Evolutionary conservation across 2,329 filamentous ascomycete species (phyloP).

Genomic region (Didymella pomorum): DNA sequence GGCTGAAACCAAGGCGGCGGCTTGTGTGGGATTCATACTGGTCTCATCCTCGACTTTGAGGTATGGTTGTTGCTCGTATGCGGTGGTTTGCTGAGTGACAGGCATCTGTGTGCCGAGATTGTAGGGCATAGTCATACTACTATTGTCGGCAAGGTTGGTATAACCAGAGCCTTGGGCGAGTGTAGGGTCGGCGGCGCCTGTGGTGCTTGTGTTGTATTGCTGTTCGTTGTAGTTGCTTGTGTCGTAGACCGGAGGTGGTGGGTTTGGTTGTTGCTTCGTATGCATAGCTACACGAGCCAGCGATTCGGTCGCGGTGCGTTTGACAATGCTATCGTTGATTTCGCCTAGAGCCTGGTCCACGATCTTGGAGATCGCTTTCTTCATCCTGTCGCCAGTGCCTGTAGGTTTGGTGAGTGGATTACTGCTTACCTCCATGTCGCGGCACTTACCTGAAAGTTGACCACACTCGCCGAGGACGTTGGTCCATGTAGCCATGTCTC

Average conservation of each 20-base stretch:
- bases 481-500: constrained; percentile 75
- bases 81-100: constrained; percentile 32
- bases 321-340: constrained; percentile 56
- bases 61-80: constrained; percentile 43
- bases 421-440: background rate
- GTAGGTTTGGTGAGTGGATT: constrained; percentile 1
- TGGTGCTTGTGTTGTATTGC: constrained; percentile 33
- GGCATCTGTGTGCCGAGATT: constrained; percentile 34
- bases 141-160: constrained; percentile 22
- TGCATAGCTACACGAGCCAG: constrained; percentile 50
- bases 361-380: constrained; percentile 58
- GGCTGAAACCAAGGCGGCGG: constrained; percentile 40
- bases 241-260: constrained; percentile 32
- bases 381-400: constrained; percentile 60
- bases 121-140: constrained; percentile 34
- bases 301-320: constrained; percentile 55
- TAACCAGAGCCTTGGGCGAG: constrained; percentile 37
- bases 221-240: constrained; percentile 34
- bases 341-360: constrained; percentile 58
- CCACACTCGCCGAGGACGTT: constrained; percentile 72
- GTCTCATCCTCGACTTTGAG: constrained; percentile 34
- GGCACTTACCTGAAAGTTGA: constrained; percentile 68
- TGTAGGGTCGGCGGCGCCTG: constrained; percentile 30
- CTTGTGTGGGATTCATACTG: constrained; percentile 42
- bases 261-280: constrained; percentile 34